Evolutionary conservation across 164 flowering plant genomes (phyloP).

Genomic region (Kingdonia uniflora): DNA sequence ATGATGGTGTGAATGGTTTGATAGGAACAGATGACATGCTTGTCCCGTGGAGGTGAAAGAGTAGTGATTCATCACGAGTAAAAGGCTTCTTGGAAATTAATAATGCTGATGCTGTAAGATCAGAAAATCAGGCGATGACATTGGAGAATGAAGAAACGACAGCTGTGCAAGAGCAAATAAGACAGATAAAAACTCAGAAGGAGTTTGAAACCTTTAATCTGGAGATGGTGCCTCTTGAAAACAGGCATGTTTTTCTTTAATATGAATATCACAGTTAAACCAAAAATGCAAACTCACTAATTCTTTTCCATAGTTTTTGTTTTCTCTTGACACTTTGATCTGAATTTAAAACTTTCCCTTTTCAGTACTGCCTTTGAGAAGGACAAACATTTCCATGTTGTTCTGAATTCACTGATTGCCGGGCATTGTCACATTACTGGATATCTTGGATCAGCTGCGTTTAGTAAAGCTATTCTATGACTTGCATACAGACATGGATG

Average conservation of each 20-base stretch:
- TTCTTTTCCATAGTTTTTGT: not conserved
- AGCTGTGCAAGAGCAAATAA: constrained; percentile 96
- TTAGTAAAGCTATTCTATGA: constrained; percentile 99
- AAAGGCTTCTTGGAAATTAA: constrained; percentile 58
- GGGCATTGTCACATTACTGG: constrained; percentile 99
- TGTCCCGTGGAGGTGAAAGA: constrained; percentile 62
- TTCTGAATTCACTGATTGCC: constrained; percentile 88
- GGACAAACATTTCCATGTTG: constrained; percentile 97
- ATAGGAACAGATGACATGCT: constrained; percentile 51
- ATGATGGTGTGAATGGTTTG: constrained; percentile 32
- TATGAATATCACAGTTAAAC: not conserved
- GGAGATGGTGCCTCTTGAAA: constrained; percentile 89
- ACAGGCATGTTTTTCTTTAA: constrained; percentile 48
- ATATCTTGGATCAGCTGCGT: constrained; percentile 99
- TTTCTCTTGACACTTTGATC: not conserved
- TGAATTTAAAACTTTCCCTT: constrained; percentile 12
- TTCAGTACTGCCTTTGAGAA: constrained; percentile 98
- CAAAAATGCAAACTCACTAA: no score
- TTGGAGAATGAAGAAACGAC: constrained; percentile 93
- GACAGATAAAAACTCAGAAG: constrained; percentile 91
- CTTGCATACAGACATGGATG: constrained; percentile 97
- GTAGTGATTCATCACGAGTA: constrained; percentile 62
- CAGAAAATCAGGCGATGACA: constrained; percentile 59
- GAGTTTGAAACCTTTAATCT: constrained; percentile 95
- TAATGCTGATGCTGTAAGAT: constrained; percentile 32